These are phyloP conservation scores for Candida sp. DNA, from an alignment of 1,139 yeast genomes.

Conservation along the genomic window DNA sequence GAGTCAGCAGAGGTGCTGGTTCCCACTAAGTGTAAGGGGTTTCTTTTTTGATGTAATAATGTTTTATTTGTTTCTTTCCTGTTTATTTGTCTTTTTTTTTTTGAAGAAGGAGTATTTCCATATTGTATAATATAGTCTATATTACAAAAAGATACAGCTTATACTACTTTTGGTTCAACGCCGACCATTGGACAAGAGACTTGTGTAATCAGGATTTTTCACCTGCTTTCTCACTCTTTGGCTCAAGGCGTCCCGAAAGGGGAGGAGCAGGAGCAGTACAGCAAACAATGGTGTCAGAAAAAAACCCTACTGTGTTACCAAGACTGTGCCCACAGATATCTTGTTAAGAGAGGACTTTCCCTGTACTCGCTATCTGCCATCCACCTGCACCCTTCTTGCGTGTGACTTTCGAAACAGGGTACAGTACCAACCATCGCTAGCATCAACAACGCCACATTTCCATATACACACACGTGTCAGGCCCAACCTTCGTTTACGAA, in stretches of 20 bases:
- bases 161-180: too few species aligned
- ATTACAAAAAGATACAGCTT: too few species aligned
- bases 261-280: background rate
- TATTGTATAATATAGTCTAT: background rate
- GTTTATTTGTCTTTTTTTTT: background rate
- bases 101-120: background rate
- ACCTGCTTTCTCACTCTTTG: too few species aligned
- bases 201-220: too few species aligned
- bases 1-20: slow-evolving; percentile 58
- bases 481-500: too few species aligned
- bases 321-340: background rate
- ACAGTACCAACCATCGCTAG: background rate
- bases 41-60: background rate
- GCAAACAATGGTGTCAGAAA: background rate
- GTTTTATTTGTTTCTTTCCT: background rate
- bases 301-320: background rate
- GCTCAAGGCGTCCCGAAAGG: background rate
- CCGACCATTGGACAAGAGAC: too few species aligned
- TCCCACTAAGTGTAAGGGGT: slow-evolving; percentile 11
- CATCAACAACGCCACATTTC: background rate
- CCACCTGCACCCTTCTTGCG: too few species aligned
- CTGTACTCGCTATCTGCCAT: too few species aligned
- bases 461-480: background rate
- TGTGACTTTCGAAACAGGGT: too few species aligned
- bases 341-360: slow-evolving; percentile 6